These are phyloP conservation scores for Penicillium malachiteum DNA, from an alignment of 495 filamentous ascomycete species.

Conservation along the genomic window DNA sequence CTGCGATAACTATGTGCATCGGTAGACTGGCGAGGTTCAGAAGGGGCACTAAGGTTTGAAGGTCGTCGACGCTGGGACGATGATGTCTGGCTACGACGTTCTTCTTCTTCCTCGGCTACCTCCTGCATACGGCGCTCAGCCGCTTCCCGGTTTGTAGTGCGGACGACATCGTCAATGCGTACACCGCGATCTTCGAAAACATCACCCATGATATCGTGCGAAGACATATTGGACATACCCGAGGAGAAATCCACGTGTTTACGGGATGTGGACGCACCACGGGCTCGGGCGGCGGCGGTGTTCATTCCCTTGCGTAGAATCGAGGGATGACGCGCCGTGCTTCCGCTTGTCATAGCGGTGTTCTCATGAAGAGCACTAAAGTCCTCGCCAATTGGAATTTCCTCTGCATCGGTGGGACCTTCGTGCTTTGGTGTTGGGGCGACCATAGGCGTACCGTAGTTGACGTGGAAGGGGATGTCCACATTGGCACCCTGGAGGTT, in stretches of 20 bases:
- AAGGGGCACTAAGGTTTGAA: slow-evolving; percentile 27
- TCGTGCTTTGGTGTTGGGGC: slow-evolving; percentile 11
- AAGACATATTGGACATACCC: slow-evolving; percentile 60
- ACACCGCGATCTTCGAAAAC: slow-evolving; percentile 57
- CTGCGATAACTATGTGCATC: slow-evolving; percentile 37
- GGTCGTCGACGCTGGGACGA: slow-evolving; percentile 25
- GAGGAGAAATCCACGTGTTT: slow-evolving; percentile 76
- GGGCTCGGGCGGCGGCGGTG: slow-evolving; percentile 44
- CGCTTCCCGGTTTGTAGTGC: slow-evolving; percentile 40
- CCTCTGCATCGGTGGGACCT: slow-evolving; percentile 17
- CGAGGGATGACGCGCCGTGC: slow-evolving; percentile 41
- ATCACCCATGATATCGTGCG: slow-evolving; percentile 65
- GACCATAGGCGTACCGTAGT: slow-evolving; percentile 34
- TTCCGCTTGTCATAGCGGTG: slow-evolving; percentile 23
- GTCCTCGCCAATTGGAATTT: slow-evolving; percentile 14
- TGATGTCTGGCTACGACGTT: slow-evolving; percentile 30
- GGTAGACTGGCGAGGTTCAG: slow-evolving; percentile 30
- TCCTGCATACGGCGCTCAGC: slow-evolving; percentile 47
- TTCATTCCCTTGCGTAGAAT: slow-evolving; percentile 54
- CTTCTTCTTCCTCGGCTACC: slow-evolving; percentile 41
- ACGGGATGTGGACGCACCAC: slow-evolving; percentile 54
- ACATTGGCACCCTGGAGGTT: slow-evolving; percentile 66
- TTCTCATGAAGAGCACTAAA: slow-evolving; percentile 27
- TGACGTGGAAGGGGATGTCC: slow-evolving; percentile 59
- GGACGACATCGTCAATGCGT: slow-evolving; percentile 39